A percentile compares a stretch with the other conserved stretches of the same genome.
Evolutionary conservation across 83 land plant species (phyloP).

Genomic region (Picea mariana): DNA sequence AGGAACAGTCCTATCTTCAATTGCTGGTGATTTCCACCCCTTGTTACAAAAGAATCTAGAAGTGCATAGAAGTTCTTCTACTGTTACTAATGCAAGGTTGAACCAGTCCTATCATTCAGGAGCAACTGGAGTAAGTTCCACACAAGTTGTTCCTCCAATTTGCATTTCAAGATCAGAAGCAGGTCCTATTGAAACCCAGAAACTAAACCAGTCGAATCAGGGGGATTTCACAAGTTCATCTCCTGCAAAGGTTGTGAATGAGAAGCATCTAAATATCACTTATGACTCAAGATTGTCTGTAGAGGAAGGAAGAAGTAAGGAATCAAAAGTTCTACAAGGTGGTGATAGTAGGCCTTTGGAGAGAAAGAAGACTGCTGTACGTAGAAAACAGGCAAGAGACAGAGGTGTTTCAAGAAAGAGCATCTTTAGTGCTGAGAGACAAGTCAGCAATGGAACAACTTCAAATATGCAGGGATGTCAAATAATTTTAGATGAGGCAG

Average conservation of each 20-base stretch:
- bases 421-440: not conserved
- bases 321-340: not conserved
- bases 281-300: not conserved
- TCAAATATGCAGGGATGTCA: constrained; percentile 3
- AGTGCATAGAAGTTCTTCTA: not conserved
- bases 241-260: not conserved
- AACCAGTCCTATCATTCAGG: constrained; percentile 6
- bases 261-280: not conserved
- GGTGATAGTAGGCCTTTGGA: not conserved
- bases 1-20: not conserved
- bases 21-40: constrained; percentile 28
- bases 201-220: not conserved
- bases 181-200: not conserved
- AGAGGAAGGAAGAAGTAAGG: not conserved
- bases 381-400: not conserved
- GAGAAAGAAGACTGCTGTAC: not conserved
- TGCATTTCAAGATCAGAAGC: constrained; percentile 4
- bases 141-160: not conserved
- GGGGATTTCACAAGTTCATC: not conserved
- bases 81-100: not conserved
- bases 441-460: not conserved
- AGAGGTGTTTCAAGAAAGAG: not conserved
- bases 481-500: not conserved
- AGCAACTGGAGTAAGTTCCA: not conserved
- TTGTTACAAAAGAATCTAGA: constrained; percentile 20